Evolutionary conservation across 768 basidiomycete genomes (phyloP).

Genomic region (Lepiota subincarnata): DNA sequence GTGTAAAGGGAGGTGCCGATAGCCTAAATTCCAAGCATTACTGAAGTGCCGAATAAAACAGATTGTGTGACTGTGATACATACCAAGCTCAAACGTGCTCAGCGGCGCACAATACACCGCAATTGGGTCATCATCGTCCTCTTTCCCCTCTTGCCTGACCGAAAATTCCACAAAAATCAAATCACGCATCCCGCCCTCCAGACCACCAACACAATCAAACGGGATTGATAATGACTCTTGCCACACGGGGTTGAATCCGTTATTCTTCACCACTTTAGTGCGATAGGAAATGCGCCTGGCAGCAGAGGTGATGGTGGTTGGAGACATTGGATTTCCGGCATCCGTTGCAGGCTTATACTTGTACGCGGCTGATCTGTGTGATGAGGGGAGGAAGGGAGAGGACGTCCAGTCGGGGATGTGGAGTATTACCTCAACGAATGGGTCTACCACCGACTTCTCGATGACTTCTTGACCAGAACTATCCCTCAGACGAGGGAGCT

Average conservation of each 20-base stretch:
- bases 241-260: conserved; percentile 94
- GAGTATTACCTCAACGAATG: conserved; percentile 65
- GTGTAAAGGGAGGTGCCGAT: conserved; percentile 85
- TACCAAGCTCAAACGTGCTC: conserved; percentile 70
- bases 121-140: conserved; percentile 59
- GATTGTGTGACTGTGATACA: conserved; percentile 12
- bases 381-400: conserved; percentile 18
- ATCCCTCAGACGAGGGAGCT: conserved; percentile 78
- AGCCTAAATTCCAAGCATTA: conserved; percentile 51
- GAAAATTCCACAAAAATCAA: conserved; percentile 81
- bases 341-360: conserved; percentile 14
- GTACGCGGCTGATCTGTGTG: conserved; percentile 1
- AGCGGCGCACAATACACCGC: conserved; percentile 73
- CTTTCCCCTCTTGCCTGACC: conserved; percentile 60
- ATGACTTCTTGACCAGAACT: conserved; percentile 59
- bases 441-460: conserved; percentile 54
- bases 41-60: background rate
- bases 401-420: conserved; percentile 71
- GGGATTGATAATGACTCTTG: conserved; percentile 63
- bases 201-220: conserved; percentile 65
- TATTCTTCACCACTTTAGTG: conserved; percentile 71
- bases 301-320: conserved; percentile 21
- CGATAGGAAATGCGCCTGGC: conserved; percentile 47
- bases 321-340: conserved; percentile 11
- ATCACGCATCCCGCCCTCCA: conserved; percentile 63